Base-by-base conservation (phyloP, 495 filamentous ascomycete species). In the Lindgomyces ingoldianus region DNA sequence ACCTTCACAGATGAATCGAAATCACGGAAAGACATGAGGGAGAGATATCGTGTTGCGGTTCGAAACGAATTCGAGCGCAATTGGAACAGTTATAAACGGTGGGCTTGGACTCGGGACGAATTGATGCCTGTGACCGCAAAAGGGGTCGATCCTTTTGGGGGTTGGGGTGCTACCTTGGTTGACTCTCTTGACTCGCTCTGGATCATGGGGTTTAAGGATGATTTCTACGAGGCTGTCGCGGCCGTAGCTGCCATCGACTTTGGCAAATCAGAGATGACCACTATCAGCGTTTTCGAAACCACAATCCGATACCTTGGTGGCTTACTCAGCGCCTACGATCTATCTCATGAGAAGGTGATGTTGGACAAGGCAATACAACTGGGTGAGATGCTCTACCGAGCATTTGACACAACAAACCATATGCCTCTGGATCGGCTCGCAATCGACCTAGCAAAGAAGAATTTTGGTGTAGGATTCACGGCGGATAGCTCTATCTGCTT, bases 91-190 rank as follows among this genome's bases (percentile, higher is more conserved):
- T 96, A 96, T 67, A 87, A 83, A 67, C 72, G 83, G 14, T 77
- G 88, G 74, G 92, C 92, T 0, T 96, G 91, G 90, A 72, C 84
- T 59, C 82, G 86, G 51, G 92, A 96, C 69, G 92, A 95, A 59
- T 75, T 96, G 12, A 80, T 78, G 26, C 92, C 92, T 0, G 67
- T 90, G 1, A 83, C 81, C 6, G 85, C 82, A 6, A 73, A 74
- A 11, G 82, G 73, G 25, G 79, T 76, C 25, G 68, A 75, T 46
- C 44, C 56, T 14, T 77, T 75, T 52, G 68, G 75, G 0, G 75
- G 73, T 18, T 77, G 75, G 75, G 75, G 63, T 41, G 75, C 74
- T 9, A 76, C 75, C 18, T 60, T 77, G 29, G 70, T 77, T 18
- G 75, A 77, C 44, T 56, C 71, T 25, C 64, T 73, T 22, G 75